Percentiles rank a stretch among this genome's conserved stretches.
These are phyloP conservation scores for Psilocybe cyanescens DNA, from an alignment of 768 basidiomycete genomes.

Conservation along the genomic window DNA sequence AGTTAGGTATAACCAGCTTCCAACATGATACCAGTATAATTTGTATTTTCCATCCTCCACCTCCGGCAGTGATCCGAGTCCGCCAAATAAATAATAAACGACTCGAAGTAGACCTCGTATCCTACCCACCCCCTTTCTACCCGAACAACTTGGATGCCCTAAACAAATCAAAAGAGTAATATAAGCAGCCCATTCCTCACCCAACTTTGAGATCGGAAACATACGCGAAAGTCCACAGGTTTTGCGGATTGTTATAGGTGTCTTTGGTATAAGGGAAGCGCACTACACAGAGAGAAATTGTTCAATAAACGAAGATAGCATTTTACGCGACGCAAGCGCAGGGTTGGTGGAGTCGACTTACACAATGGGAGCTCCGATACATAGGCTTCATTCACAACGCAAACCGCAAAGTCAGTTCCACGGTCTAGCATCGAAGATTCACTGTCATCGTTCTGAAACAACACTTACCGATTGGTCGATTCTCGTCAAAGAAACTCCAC, in stretches of 20 bases:
- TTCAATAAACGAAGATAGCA: background rate
- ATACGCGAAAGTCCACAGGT: slow-evolving; percentile 61
- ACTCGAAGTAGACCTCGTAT: too few relatives aligned
- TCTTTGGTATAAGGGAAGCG: slow-evolving; percentile 64
- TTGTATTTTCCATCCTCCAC: too few relatives aligned
- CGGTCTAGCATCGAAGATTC: background rate
- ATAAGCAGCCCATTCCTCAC: too few relatives aligned
- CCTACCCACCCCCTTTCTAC: too few relatives aligned
- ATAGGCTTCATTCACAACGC: slow-evolving; percentile 35
- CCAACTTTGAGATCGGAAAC: slow-evolving; percentile 16
- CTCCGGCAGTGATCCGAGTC: too few relatives aligned
- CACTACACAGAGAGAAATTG: slow-evolving; percentile 32
- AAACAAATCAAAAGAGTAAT: background rate
- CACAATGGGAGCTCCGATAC: slow-evolving; percentile 41
- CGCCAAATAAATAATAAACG: too few relatives aligned
- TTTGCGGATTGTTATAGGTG: slow-evolving; percentile 68
- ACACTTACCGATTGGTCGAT: slow-evolving; percentile 41
- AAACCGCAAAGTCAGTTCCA: background rate
- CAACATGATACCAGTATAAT: too few relatives aligned
- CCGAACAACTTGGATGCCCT: slow-evolving; percentile 7
- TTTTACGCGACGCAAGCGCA: background rate
- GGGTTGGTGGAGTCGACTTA: slow-evolving; percentile 7
- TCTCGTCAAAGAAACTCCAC: slow-evolving; percentile 47
- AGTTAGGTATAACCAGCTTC: too few relatives aligned
- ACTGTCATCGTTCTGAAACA: background rate